These are phyloP conservation scores for Proliferodiscus dingleyae DNA, from an alignment of 2,329 filamentous ascomycete species.

Conservation along the genomic window DNA sequence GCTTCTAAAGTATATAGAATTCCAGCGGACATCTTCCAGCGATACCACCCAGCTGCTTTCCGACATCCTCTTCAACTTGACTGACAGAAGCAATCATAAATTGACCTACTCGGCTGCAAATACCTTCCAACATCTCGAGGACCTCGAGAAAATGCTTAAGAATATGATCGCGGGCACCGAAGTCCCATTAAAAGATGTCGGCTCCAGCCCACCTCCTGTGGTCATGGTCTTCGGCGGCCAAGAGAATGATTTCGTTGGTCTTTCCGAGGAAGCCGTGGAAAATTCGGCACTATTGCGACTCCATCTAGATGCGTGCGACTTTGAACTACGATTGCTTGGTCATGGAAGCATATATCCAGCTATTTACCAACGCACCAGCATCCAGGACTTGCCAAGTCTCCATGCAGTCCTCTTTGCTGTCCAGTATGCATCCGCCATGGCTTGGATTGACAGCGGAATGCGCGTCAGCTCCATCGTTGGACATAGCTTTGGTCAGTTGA, in stretches of 20 bases:
- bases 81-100: background rate
- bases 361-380: slow-evolving; percentile 11
- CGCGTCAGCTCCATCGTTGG: slow-evolving; percentile 22
- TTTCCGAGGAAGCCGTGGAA: background rate
- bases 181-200: background rate
- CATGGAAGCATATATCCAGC: slow-evolving; percentile 11
- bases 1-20: background rate
- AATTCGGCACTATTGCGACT: slow-evolving; percentile 5
- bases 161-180: background rate
- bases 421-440: slow-evolving; percentile 18
- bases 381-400: slow-evolving; percentile 8
- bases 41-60: background rate
- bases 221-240: slow-evolving; percentile 1
- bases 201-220: background rate
- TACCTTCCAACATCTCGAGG: background rate
- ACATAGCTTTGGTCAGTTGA: slow-evolving; percentile 38
- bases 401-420: slow-evolving; percentile 15
- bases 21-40: background rate
- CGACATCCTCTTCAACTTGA: background rate
- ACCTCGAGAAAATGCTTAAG: background rate
- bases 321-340: slow-evolving; percentile 2
- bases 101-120: background rate
- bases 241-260: background rate
- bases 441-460: slow-evolving; percentile 18
- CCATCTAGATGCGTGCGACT: slow-evolving; percentile 14